Evolutionary conservation across 495 filamentous ascomycete genomes (phyloP), one percentile per base, ranked within the genome.

Genomic region (Symbiotaphrina buchneri): DNA sequence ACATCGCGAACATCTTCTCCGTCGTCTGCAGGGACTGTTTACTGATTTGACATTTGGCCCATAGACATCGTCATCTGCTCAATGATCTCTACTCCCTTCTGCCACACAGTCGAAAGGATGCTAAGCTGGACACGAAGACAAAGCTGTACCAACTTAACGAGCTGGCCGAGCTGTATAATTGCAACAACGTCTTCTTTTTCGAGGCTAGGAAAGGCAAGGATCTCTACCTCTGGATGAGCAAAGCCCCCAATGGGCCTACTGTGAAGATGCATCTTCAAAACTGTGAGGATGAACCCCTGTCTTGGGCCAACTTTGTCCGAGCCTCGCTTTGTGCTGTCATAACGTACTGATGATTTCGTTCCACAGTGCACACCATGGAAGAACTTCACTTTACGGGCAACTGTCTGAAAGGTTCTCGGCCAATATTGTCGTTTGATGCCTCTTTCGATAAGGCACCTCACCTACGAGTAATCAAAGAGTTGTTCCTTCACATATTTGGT

Each of bases 301-400:
- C 14, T 13, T 26, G n/a, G n/a, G 24, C 1, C 24, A n/a, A 13
- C 24, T n/a, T 10, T 13, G 24, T n/a, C 24, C n/a, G 14, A 13
- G n/a, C 14, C 14, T 3, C 23, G 13, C 8, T 8, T 25, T 8
- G 8, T 25, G 23, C 8, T 25, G n/a, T n/a, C 11, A n/a, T 20
- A n/a, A 1, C 6, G n/a, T 1, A 20, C 28, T 21, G 20, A 6
- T n/a, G 15, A 18, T 11, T 2, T n/a, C 28, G 10, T 13, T 15
- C 5, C 28, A n/a, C 33, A 71, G 60, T 93, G 46, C 83, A 93
- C 58, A 92, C 83, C 4, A 92, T 85, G 77, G 76, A 76, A 39
- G 87, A 97, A 50, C 63, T 97, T 20, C 81, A 93, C 43, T 97
- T 99, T 47, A 80, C 79, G 13, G 87, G 87, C 21, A 99, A 99